phyloP scores from a whole-genome alignment of 1,139 yeast species.

The Trichomonascaceae sp. region DNA sequence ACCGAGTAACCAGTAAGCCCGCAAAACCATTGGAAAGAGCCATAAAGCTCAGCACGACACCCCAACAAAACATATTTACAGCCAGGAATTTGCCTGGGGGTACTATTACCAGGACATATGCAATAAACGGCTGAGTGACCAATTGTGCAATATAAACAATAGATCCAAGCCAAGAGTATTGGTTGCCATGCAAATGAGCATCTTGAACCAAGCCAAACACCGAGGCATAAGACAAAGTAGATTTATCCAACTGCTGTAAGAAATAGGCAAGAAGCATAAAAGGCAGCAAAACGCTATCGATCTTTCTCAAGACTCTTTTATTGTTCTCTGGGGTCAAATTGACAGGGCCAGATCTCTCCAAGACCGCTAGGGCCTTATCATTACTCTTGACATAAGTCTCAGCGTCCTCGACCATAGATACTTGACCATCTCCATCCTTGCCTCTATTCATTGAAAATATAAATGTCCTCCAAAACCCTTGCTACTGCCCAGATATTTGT shows the following conservation, averaged over 20 bases:
- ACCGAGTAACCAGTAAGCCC: slow-evolving; percentile 40
- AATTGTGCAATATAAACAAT: slow-evolving; percentile 50
- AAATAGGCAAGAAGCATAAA: slow-evolving; percentile 33
- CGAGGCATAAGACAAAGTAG: slow-evolving; percentile 40
- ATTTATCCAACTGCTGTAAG: slow-evolving; percentile 52
- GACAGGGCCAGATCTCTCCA: not conserved
- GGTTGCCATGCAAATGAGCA: slow-evolving; percentile 29
- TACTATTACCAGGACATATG: slow-evolving; percentile 44
- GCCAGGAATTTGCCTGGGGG: slow-evolving; percentile 52
- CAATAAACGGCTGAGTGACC: slow-evolving; percentile 39
- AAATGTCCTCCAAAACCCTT: not conserved
- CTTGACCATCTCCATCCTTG: not conserved
- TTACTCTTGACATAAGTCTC: not conserved
- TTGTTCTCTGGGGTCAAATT: not conserved
- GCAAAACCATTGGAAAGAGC: slow-evolving; percentile 42
- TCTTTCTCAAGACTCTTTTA: slow-evolving; percentile 37
- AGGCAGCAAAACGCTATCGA: slow-evolving; percentile 51
- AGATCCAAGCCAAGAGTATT: slow-evolving; percentile 28
- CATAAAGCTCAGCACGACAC: slow-evolving; percentile 42
- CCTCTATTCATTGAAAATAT: not conserved
- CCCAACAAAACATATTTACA: slow-evolving; percentile 45
- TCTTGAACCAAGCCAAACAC: slow-evolving; percentile 40
- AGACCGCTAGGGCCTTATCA: not conserved
- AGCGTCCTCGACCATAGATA: not conserved
- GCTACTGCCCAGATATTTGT: not conserved